A percentile compares a stretch with the other conserved stretches of the same genome.
phyloP scores from a whole-genome alignment of 2,329 filamentous ascomycete species.

The Trichoderma sp. region DNA sequence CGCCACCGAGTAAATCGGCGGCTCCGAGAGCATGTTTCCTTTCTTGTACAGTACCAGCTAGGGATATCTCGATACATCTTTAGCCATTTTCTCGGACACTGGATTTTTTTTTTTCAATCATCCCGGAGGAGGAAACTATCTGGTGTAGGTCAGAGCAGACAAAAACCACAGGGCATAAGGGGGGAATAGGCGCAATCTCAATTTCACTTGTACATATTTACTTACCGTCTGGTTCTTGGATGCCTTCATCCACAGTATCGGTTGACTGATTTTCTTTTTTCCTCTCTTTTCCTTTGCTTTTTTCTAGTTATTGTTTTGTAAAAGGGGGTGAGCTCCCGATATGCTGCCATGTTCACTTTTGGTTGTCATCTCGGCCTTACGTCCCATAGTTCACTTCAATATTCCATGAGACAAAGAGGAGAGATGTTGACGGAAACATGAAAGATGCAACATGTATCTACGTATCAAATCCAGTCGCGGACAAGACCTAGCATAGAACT shows the following conservation, averaged over 20 bases:
- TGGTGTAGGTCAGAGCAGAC: conserved; percentile 25
- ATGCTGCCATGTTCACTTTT: conserved; percentile 22
- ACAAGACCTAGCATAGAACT: conserved; percentile 30
- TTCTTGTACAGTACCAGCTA: conserved; percentile 45
- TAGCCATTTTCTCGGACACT: conserved; percentile 33
- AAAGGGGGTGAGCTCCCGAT: conserved; percentile 5
- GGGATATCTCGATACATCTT: conserved; percentile 39
- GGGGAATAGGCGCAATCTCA: conserved; percentile 31
- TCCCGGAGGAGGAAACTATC: conserved; percentile 31
- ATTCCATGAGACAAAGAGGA: conserved; percentile 21
- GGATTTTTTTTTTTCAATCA: conserved; percentile 20
- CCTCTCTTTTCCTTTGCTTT: no score
- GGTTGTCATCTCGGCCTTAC: conserved; percentile 13
- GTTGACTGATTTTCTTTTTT: conserved; percentile 13
- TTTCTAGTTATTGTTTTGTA: no score
- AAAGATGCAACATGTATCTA: conserved; percentile 24
- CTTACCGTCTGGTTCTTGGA: conserved; percentile 24
- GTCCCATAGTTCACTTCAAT: conserved; percentile 20
- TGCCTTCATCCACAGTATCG: conserved; percentile 10
- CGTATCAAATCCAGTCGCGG: conserved; percentile 18
- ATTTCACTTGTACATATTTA: conserved; percentile 39
- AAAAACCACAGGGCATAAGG: conserved; percentile 22
- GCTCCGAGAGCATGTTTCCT: conserved; percentile 32
- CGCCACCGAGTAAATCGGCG: conserved; percentile 43
- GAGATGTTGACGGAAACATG: conserved; percentile 18